Base-by-base conservation (phyloP, 23 red algal species). In the Gracilaria vermiculophylla region DNA sequence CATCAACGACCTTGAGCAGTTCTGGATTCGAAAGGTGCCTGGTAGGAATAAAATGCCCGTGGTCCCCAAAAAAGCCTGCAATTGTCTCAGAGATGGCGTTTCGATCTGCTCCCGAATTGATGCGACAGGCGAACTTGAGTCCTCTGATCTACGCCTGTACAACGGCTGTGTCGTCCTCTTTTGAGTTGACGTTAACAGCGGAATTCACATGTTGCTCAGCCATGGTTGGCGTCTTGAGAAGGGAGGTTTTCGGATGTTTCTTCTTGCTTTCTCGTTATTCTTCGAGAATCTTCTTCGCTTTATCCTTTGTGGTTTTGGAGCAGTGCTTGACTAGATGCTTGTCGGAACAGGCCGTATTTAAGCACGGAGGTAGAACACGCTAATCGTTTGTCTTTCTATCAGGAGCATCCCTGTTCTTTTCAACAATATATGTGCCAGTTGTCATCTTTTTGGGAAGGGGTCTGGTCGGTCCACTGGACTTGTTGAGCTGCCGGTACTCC, bases 51-150 rank as follows among this genome's bases (percentile, higher is more conserved):
- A 86, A 86, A 3, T 29, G 0, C 29, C 60, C 51, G 50, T 86
- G 12, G 65, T 86, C 81, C 1, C 62, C 81, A 5, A 72, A 61
- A 52, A 86, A 86, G 14, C 53, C 19, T 11, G 49, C 0, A 31
- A 56, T 86, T 20, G 58, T 57, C 4, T 86, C 81, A 5, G 81
- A 86, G 6, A 86, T 17, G 6, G 81, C 60, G 7, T 24, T 33
- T 52, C 43, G 14, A 73, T 86, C 81, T 0, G 62, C 60, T 29
- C 81, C 60, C 9, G 81, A 86, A 54, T 86, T 61, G 42, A 86
- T 71, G 13, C 81, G 81, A 24, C 81, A 86, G 20, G 81, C 15
- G 69, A 86, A 86, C 5, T 86, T 86, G 62, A 51, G 71, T 11
- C 81, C 65, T 43, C 3, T 58, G 13, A 86, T 61, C 43, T 8